Evolutionary conservation across 805 yeast species (phyloP), one percentile per base, ranked within the genome.

Genomic region (Wickerhamiella alocasiicola): DNA sequence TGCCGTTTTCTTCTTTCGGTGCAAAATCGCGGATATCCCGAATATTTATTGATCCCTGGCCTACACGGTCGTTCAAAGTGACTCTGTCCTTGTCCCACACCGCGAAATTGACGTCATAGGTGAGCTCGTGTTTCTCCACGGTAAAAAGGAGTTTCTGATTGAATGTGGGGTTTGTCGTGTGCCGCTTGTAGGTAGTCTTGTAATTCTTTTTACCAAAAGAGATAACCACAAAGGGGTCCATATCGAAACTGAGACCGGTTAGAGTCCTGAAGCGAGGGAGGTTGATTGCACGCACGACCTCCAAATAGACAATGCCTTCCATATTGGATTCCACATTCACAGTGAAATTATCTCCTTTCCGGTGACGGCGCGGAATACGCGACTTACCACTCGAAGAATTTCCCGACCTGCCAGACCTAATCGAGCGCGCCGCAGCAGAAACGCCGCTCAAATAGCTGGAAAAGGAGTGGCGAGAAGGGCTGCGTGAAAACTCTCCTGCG

Each of bases 191-290:
- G 9, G 85, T 76, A 0, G 96, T 85, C 49, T 93, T 72, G 57
- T 74, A 88, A 0, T 88, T 84, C 49, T 79, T 79, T 51, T 81
- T 78, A 7, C 95, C 95, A 57, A 88, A 84, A 0, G 95, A 77
- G 1, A 84, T 78, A 15, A 88, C 84, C 2, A 88, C 88, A 61
- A 88, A 91, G 2, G 97, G 97, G 55, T 91, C 98, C 93, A 91
- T 83, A 58, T 85, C 95, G 54, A 81, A 88, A 1, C 87, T 78
- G 17, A 83, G 73, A 7, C 85, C 65, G 0, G 81, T 74, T 12
- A 81, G 62, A 48, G 79, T 78, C 30, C 70, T 69, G 41, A 78
- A 67, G 0, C 93, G 82, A 1, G 98, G 98, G 27, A 88, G 63
- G 43, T 78, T 84, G 2, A 72, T 62, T 7, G 88, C 84, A 1